A percentile compares a stretch with the other conserved stretches of the same genome.
Conservation (phyloP, 78 protist genomes). For the Tieghemostelium lacteum region DNA sequence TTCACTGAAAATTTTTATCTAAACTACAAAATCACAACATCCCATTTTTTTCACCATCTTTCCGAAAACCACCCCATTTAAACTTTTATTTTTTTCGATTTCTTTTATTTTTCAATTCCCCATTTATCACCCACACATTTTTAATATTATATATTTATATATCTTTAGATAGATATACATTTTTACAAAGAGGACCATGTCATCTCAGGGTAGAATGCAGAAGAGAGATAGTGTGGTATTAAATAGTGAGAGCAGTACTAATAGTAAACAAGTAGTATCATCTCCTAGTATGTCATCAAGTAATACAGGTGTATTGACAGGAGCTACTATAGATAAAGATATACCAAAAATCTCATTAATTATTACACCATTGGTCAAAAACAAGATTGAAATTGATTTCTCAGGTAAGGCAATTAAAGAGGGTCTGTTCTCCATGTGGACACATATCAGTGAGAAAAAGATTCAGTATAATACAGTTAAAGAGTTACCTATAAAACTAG, state of each 20-base stretch:
- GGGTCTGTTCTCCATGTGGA: slow-evolving; percentile 61
- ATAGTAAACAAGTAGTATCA: neutral
- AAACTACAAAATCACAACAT: no score
- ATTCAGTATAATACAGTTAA: neutral
- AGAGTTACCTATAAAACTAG: slow-evolving; percentile 30
- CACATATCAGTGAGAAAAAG: slow-evolving; percentile 35
- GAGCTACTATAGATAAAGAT: neutral
- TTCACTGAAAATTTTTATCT: no score
- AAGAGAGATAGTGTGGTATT: no score
- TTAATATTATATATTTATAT: no score
- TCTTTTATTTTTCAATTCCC: no score
- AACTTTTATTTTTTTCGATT: no score
- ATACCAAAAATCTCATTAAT: slow-evolving; percentile 21
- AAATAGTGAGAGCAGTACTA: neutral
- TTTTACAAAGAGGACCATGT: no score
- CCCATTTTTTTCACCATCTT: no score
- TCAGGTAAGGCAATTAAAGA: slow-evolving; percentile 54
- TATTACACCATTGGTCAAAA: slow-evolving; percentile 59
- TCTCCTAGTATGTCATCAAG: neutral
- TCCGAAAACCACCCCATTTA: no score
- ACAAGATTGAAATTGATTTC: slow-evolving; percentile 44
- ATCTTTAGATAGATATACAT: no score
- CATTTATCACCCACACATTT: no score
- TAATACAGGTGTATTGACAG: neutral
- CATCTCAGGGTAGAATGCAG: no score